These are phyloP conservation scores for Paragyromitra xinjiangensis DNA, from an alignment of 495 filamentous ascomycete genomes.

Conservation along the genomic window DNA sequence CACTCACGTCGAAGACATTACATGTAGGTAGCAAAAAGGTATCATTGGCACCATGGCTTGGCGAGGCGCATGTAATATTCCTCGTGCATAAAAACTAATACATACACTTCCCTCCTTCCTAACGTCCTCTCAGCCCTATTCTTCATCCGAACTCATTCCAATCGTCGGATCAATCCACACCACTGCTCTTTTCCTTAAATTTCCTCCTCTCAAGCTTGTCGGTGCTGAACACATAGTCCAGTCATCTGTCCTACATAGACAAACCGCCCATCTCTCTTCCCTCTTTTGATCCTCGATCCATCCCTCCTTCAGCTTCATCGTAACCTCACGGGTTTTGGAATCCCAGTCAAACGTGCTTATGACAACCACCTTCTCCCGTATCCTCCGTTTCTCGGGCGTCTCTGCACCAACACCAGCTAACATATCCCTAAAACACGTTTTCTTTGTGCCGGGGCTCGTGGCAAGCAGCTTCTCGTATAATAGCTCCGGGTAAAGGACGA, in stretches of 20 bases:
- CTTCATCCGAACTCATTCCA: conserved; percentile 23
- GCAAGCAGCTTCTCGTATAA: conserved; percentile 24
- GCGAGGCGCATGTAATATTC: background rate
- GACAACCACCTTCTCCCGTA: conserved; percentile 51
- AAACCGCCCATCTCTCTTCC: conserved; percentile 30
- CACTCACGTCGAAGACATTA: background rate
- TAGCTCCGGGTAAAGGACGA: conserved; percentile 56
- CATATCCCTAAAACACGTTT: conserved; percentile 26
- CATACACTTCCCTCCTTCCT: background rate
- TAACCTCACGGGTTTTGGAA: conserved; percentile 40
- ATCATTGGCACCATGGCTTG: conserved; percentile 19
- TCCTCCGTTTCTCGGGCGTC: conserved; percentile 28
- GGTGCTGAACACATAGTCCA: conserved; percentile 50
- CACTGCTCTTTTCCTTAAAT: conserved; percentile 15
- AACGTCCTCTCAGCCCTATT: background rate
- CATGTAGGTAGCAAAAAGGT: background rate
- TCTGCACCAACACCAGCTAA: conserved; percentile 46
- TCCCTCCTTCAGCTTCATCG: conserved; percentile 57
- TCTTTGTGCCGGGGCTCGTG: conserved; percentile 4
- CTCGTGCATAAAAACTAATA: background rate
- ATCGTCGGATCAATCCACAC: conserved; percentile 37
- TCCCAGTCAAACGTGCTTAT: conserved; percentile 55
- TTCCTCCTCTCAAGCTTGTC: conserved; percentile 15
- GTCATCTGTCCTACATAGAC: conserved; percentile 54
- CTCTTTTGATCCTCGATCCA: conserved; percentile 42